Base-by-base conservation (phyloP, 2,329 filamentous ascomycete species). In the Talaromyces amestolkiae region DNA sequence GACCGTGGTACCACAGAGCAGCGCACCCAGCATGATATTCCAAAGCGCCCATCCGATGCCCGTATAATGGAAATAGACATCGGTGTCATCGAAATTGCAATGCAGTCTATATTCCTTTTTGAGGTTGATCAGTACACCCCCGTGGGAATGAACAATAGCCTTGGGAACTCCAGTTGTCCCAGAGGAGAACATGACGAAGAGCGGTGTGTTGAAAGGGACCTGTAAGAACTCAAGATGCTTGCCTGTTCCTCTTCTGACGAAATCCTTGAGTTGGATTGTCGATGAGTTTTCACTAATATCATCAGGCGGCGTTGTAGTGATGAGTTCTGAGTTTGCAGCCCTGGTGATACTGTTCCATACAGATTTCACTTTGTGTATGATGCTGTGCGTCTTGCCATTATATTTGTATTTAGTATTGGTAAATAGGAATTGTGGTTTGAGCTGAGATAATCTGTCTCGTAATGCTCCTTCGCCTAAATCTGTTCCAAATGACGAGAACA, bases 1-100 rank as follows among this genome's bases (percentile, higher is more conserved):
- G 8, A 79, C 71, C 31, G 75, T 77, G 13, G 77, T 75, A n/a
- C 80, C 79, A 33, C 75, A 75, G 13, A 76, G 74, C n/a, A 80
- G 72, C 67, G 80, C 76, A 33, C 78, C 78, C 63, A 78, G 75
- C 78, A 80, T 79, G 49, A 80, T 76, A 68, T 80, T 80, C 72
- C 78, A 81, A n/a, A 82, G 74, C 1, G 82, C 77, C 81, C 81
- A 83, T 7, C 79, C 80, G 1, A 80, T 82, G 51, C 75, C 80
- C 5, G 76, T 78, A 70, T 81, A 83, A 65, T 83, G 80, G 65
- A 83, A 76, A 31, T 82, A 77, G 8, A 80, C 72, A 53, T 79
- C 77, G 10, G 72, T 65, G 0, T 76, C 71, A 1, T 73, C 75
- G 10, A 82, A 74, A 7, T 76, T 77, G 71, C 82, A 81, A 53